A percentile compares a stretch with the other conserved stretches of the same genome.
Conservation (phyloP, 2,329 filamentous ascomycete species). For the Fusarium pseudograminearum region DNA sequence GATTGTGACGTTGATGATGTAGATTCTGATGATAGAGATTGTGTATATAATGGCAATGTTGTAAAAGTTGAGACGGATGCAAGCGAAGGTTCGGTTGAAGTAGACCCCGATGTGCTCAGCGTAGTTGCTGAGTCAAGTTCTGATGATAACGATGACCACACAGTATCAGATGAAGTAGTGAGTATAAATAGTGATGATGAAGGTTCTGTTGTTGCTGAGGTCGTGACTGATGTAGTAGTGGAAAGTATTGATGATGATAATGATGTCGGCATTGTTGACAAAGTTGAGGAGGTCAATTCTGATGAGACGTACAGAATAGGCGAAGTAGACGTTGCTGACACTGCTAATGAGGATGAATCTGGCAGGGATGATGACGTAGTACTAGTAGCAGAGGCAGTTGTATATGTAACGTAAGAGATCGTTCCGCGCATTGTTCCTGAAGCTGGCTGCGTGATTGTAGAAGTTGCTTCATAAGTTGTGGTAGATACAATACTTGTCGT, state of each 20-base stretch:
- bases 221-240: neutral
- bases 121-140: neutral
- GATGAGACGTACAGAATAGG: neutral
- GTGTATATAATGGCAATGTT: neutral
- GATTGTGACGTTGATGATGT: neutral
- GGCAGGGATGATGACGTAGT: neutral
- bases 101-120: neutral
- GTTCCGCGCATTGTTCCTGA: neutral
- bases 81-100: rapidly evolving
- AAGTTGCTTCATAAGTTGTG: neutral
- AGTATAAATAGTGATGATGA: neutral
- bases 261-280: neutral
- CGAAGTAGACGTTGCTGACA: neutral
- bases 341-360: neutral
- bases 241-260: no score
- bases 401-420: neutral
- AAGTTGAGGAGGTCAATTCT: neutral
- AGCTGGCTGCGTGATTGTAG: neutral
- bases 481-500: neutral
- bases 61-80: neutral
- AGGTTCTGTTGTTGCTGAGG: neutral
- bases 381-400: neutral
- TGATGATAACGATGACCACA: no score
- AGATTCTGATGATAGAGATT: neutral
- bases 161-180: neutral